A percentile compares a stretch with the other conserved stretches of the same genome.
phyloP scores from a whole-genome alignment of 106 monocot genomes.

The Alisma plantagoaquatica region DNA sequence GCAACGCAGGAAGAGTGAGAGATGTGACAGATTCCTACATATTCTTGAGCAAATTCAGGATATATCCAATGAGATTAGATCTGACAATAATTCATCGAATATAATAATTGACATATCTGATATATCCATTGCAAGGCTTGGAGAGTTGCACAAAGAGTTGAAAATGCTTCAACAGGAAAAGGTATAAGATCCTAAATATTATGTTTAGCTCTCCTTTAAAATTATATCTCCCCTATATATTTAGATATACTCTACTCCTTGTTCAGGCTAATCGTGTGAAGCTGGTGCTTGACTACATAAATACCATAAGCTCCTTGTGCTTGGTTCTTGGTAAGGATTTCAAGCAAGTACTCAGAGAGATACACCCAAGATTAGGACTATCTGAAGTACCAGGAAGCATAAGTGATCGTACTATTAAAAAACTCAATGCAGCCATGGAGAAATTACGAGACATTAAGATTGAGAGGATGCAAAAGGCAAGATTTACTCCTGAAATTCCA shows the following conservation, averaged over 20 bases:
- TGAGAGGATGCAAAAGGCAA: slow-evolving; percentile 84
- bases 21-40: slow-evolving; percentile 39
- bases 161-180: slow-evolving; percentile 65
- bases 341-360: slow-evolving; percentile 32
- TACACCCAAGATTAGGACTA: slow-evolving; percentile 58
- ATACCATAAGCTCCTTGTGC: slow-evolving; percentile 43
- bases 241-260: slow-evolving; percentile 3
- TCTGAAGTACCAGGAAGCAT: slow-evolving; percentile 39
- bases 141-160: slow-evolving; percentile 53
- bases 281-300: slow-evolving; percentile 50
- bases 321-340: slow-evolving; percentile 69
- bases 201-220: neutral
- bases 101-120: slow-evolving; percentile 45
- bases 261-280: slow-evolving; percentile 52
- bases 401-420: slow-evolving; percentile 48
- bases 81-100: slow-evolving; percentile 19
- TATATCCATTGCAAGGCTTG: slow-evolving; percentile 47
- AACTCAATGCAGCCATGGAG: slow-evolving; percentile 31
- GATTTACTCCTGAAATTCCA: neutral
- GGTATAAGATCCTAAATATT: slow-evolving; percentile 13
- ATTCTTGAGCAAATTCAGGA: slow-evolving; percentile 53
- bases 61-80: slow-evolving; percentile 41
- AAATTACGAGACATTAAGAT: slow-evolving; percentile 56
- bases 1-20: slow-evolving; percentile 44
- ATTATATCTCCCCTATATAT: neutral